These are phyloP conservation scores for Kokia cookei DNA, from an alignment of 441 rosid species.

Conservation along the genomic window DNA sequence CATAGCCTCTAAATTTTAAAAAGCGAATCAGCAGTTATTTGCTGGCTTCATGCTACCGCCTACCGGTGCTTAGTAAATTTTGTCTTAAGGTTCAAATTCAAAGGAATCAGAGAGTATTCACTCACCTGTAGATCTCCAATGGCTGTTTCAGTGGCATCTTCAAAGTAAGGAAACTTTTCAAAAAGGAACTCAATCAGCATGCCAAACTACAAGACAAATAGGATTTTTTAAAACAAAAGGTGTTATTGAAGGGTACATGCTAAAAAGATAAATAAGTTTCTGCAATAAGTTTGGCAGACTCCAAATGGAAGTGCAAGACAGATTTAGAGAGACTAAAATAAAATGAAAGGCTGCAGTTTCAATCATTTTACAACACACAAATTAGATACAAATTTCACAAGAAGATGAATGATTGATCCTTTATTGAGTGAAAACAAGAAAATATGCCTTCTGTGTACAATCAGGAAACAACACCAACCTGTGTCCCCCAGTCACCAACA, in stretches of 20 bases:
- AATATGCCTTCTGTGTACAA: neutral
- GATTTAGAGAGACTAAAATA: neutral
- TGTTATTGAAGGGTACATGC: neutral
- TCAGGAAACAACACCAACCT: conserved; percentile 39
- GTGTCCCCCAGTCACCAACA: conserved; percentile 99
- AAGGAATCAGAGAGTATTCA: neutral
- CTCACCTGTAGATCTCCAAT: conserved; percentile 92
- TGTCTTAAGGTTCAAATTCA: conserved; percentile 9
- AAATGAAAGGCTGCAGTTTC: neutral
- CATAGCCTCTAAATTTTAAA: neutral
- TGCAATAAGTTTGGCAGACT: neutral
- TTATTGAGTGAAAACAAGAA: neutral
- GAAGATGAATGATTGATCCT: neutral
- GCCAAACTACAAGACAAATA: conserved; percentile 66
- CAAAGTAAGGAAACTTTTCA: conserved; percentile 65
- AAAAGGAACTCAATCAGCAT: conserved; percentile 92
- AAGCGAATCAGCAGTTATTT: no score
- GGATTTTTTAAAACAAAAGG: neutral
- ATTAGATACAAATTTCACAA: neutral
- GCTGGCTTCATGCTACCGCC: no score
- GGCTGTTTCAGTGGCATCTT: conserved; percentile 61
- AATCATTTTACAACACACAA: neutral
- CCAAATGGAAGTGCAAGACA: neutral
- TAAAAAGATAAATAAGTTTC: neutral
- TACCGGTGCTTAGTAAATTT: no score